Evolutionary conservation across 495 filamentous ascomycete species (phyloP).

Genomic region (Trichoderma parareesei): DNA sequence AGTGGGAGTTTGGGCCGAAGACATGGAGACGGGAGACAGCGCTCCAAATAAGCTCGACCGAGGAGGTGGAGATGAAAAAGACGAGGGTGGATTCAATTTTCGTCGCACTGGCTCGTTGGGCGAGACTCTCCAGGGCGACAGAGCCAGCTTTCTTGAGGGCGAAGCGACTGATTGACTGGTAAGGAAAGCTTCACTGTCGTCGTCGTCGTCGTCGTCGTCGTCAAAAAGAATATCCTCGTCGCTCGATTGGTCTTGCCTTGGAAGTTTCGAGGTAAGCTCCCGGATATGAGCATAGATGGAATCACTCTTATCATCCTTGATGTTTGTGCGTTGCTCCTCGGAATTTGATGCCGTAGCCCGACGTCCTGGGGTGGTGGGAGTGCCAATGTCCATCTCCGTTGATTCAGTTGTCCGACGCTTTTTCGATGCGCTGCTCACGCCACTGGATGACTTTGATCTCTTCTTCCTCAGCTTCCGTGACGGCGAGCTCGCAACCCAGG

Average conservation of each 20-base stretch:
- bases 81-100: neutral
- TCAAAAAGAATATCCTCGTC: neutral
- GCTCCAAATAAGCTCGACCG: neutral
- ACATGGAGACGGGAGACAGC: neutral
- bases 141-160: neutral
- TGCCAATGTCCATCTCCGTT: neutral
- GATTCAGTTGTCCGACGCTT: neutral
- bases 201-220: neutral
- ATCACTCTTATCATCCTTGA: slow-evolving; percentile 11
- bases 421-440: neutral
- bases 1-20: neutral
- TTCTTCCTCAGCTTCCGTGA: neutral
- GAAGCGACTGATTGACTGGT: neutral
- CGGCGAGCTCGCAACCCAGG: neutral
- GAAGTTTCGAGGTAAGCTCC: slow-evolving; percentile 1
- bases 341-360: neutral
- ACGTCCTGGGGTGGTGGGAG: neutral
- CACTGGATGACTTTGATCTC: neutral
- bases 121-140: neutral
- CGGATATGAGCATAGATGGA: neutral
- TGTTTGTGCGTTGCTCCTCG: slow-evolving; percentile 9
- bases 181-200: neutral
- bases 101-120: neutral
- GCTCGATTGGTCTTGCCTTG: neutral
- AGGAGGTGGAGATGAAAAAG: neutral